Evolutionary conservation across 1,284 basidiomycete genomes (phyloP), one percentile per base, ranked within the genome.

Genomic region (Vanrija pseudolonga): DNA sequence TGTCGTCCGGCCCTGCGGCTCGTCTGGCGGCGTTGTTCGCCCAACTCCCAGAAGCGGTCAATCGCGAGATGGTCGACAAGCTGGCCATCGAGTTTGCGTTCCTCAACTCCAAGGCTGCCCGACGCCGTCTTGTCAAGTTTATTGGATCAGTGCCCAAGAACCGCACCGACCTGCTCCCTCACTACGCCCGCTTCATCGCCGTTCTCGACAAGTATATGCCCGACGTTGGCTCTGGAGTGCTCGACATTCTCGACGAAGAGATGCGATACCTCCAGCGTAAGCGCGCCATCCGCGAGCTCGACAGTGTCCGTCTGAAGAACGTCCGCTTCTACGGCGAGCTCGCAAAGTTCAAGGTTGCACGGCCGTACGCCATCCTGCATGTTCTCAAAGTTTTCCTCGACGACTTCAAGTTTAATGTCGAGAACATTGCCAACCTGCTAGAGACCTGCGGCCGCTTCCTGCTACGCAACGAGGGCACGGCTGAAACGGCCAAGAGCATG

Each of bases 311-410:
- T 42, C 79, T 89, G 53, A 96, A 92, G 90, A 98, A 98, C 66
- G 84, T 90, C 28, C 83, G 85, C 15, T 99, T 89, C 79, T 76
- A 95, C 51, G 89, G 89, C 3, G 96, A 90, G 72, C 78, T 99
- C 65, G 94, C 93, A 28, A 98, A 99, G 77, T 98, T 98, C 77
- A 81, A 84, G 43, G 85, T 98, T n/a, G 89, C 96, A 8, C 93
- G 92, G 9, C 80, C 87, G 0, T 92, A 98, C 72, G 80, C 94
- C 53, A 93, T 98, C 65, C 80, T 98, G 47, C 94, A 98, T 72
- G 89, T 91, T 61, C 88, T 96, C 80, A 98, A 98, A 83, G 90
- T 95, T 45, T 96, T 91, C 74, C 78, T 98, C 64, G 95, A 98
- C 68, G 93, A 98, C 72, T 93, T 99, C 69, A 86, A 87, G 5